phyloP scores from a whole-genome alignment of 768 basidiomycete species.

The Boletus patriciae region DNA sequence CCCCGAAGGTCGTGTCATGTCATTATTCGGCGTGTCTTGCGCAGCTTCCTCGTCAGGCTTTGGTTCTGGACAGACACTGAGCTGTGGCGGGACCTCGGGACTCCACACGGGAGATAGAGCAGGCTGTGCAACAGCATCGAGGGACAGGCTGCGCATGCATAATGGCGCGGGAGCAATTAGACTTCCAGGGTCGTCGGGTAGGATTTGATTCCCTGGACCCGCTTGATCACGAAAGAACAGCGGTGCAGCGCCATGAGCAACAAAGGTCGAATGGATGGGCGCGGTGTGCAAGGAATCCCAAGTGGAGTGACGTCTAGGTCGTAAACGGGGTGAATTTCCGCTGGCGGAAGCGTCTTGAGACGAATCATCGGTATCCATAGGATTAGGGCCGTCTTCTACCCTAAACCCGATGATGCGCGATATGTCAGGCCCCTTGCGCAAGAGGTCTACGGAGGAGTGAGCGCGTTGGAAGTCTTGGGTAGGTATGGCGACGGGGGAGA shows the following conservation, averaged over 20 bases:
- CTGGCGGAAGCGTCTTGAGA: conserved; percentile 31
- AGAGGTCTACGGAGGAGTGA: conserved; percentile 37
- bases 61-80: neutral
- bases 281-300: conserved; percentile 18
- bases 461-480: conserved; percentile 26
- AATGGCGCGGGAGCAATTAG: conserved; percentile 16
- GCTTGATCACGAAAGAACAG: conserved; percentile 16
- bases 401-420: conserved; percentile 25
- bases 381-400: conserved; percentile 22
- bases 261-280: conserved; percentile 11
- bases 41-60: conserved; percentile 4
- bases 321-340: conserved; percentile 21
- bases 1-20: conserved; percentile 16
- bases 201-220: neutral
- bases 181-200: conserved; percentile 1
- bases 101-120: neutral
- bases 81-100: conserved; percentile 8
- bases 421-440: conserved; percentile 25
- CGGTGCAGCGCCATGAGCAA: conserved; percentile 8
- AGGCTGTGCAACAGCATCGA: conserved; percentile 10
- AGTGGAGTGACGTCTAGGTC: conserved; percentile 24
- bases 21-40: conserved; percentile 12
- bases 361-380: conserved; percentile 33
- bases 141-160: conserved; percentile 11
- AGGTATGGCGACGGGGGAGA: conserved; percentile 25